Conservation (phyloP, 2,329 filamentous ascomycete genomes). For the Sarocladium strictum region DNA sequence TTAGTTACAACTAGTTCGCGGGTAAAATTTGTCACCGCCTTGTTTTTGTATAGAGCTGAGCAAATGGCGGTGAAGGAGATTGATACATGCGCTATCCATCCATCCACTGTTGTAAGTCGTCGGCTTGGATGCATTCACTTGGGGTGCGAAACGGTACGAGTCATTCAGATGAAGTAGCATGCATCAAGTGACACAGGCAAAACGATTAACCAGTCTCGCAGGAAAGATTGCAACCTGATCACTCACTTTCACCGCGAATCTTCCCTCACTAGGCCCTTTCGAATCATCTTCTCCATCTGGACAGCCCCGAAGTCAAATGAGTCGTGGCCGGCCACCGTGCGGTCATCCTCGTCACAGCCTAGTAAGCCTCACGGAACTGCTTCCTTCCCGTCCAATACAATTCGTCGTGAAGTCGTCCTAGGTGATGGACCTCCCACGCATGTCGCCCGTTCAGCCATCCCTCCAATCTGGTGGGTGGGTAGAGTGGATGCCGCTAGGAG, state of each 20-base stretch:
- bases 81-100: no score
- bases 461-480: not conserved
- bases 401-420: not conserved
- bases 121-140: no score
- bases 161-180: no score
- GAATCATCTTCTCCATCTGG: not conserved
- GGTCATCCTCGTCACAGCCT: not conserved
- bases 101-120: no score
- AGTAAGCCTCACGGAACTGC: not conserved
- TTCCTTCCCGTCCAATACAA: not conserved
- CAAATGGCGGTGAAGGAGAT: conserved; percentile 3
- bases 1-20: not conserved
- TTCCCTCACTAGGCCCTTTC: not conserved
- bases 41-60: not conserved
- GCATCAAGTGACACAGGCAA: no score
- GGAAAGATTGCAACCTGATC: not conserved
- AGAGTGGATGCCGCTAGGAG: conserved; percentile 8
- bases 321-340: not conserved
- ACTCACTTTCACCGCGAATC: not conserved
- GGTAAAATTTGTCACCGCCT: not conserved
- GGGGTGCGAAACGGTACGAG: not conserved
- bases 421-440: not conserved
- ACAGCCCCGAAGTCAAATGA: not conserved
- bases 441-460: not conserved
- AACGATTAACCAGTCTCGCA: no score